Conservation (phyloP, 495 filamentous ascomycete genomes). For the Staphylotrichum longicolle region DNA sequence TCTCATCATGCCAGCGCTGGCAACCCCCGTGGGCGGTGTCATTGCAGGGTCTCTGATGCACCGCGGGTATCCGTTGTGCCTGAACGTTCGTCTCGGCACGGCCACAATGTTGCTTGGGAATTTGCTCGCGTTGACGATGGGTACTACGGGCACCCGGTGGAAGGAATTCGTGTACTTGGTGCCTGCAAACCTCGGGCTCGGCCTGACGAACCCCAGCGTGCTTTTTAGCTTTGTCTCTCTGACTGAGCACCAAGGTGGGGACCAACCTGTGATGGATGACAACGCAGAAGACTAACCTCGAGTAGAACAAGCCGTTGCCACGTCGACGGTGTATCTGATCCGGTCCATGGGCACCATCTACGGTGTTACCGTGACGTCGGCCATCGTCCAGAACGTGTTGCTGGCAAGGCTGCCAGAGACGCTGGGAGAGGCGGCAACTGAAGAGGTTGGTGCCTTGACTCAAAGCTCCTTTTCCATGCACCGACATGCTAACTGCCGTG, state of each 20-base stretch:
- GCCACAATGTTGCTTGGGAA: constrained; percentile 61
- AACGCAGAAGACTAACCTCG: constrained; percentile 12
- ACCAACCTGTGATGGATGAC: not conserved
- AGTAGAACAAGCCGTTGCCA: constrained; percentile 62
- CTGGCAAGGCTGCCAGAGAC: constrained; percentile 50
- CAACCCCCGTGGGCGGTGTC: constrained; percentile 59
- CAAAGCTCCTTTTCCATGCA: not conserved
- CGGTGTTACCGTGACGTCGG: constrained; percentile 60
- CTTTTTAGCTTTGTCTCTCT: constrained; percentile 63
- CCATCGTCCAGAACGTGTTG: constrained; percentile 63
- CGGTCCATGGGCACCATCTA: constrained; percentile 63
- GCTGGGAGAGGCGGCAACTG: constrained; percentile 43
- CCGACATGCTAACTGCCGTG: not conserved
- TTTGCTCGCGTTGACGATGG: constrained; percentile 50
- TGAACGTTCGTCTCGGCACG: constrained; percentile 56
- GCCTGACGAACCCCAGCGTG: constrained; percentile 61
- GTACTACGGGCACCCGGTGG: constrained; percentile 55
- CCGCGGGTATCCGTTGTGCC: constrained; percentile 55
- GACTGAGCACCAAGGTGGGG: constrained; percentile 59
- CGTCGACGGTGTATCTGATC: constrained; percentile 63
- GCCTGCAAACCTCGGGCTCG: constrained; percentile 62
- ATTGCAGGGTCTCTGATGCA: constrained; percentile 63
- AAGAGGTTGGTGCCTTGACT: constrained; percentile 28
- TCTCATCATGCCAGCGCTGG: constrained; percentile 59
- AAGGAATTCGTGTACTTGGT: constrained; percentile 61